A percentile compares a stretch with the other conserved stretches of the same genome.
Conservation (phyloP, 1,284 basidiomycete species). For the Austroboletus sp. region DNA sequence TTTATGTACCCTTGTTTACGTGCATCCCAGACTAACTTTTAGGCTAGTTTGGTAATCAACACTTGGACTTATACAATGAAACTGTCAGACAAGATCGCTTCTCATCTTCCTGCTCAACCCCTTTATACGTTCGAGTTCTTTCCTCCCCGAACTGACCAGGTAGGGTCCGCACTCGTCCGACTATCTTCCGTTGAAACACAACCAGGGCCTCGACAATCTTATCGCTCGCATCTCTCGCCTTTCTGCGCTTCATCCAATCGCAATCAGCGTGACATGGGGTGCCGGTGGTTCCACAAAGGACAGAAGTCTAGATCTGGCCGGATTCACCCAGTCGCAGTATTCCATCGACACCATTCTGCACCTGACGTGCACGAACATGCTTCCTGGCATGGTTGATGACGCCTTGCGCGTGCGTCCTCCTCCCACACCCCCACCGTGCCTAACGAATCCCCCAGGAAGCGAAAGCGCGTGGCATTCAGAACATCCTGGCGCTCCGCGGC, state of each 20-base stretch:
- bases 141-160: conserved; percentile 87
- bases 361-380: conserved; percentile 97
- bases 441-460: conserved; percentile 54
- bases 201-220: conserved; percentile 80
- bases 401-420: conserved; percentile 60
- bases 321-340: conserved; percentile 63
- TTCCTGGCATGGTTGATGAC: conserved; percentile 78
- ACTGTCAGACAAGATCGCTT: conserved; percentile 56
- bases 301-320: conserved; percentile 79
- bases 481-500: conserved; percentile 88
- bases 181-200: conserved; percentile 12
- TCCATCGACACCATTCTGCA: conserved; percentile 84
- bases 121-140: conserved; percentile 94
- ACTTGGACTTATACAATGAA: conserved; percentile 45
- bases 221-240: conserved; percentile 75
- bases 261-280: conserved; percentile 91
- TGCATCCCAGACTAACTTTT: neutral
- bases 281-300: conserved; percentile 92
- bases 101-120: conserved; percentile 41
- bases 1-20: conserved; percentile 30
- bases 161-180: conserved; percentile 14
- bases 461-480: conserved; percentile 78
- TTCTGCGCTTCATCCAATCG: conserved; percentile 62
- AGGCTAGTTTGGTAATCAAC: too few relatives aligned
- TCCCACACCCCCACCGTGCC: neutral